Evolutionary conservation across 2,329 filamentous ascomycete genomes (phyloP), one percentile per base, ranked within the genome.

Genomic region (Aspergillus sp.): DNA sequence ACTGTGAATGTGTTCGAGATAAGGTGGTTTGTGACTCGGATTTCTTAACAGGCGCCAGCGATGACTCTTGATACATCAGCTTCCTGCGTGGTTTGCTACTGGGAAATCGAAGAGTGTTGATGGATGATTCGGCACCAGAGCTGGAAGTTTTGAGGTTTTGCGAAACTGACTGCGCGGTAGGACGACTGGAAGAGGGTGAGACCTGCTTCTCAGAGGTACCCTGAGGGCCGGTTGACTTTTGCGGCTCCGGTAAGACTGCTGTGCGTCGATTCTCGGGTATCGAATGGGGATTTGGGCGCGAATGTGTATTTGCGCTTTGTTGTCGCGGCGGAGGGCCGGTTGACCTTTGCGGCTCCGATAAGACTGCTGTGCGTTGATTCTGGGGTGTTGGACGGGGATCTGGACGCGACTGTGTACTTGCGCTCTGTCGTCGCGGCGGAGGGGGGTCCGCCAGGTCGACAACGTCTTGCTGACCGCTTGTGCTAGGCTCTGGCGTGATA

Each of bases 61-160:
- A 59, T 33, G 77, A 60, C 21, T 73, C 74, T 52, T 67, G 68
- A 59, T 77, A 79, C 70, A 79, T 75, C 31, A 80, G 56, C 56
- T 79, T 79, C n/a, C 66, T 73, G 14, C 77, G 73, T 7, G 75
- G 75, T 50, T 74, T 76, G 35, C 67, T 65, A 15, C 60, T 64
- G 1, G 67, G 63, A 21, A 77, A 64, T 14, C 70, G 70, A 55
- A 77, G 66, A 2, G 66, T 65, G 14, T 68, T 72, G 17, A 60
- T 52, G 9, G 64, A 64, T 6, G 52, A 19, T 3, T 63, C 60
- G 37, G 63, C 21, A 7, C 9, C 9, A 9, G 48, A 17, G 24
- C 19, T 60, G 12, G 55, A 21, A 11, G 55, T 39, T 51, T 45
- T 48, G 24, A 43, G 51, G 17, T 57, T 52, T 14, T 52, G 51